phyloP scores from a whole-genome alignment of 2,329 filamentous ascomycete genomes.

The Bipolaris cookei region DNA sequence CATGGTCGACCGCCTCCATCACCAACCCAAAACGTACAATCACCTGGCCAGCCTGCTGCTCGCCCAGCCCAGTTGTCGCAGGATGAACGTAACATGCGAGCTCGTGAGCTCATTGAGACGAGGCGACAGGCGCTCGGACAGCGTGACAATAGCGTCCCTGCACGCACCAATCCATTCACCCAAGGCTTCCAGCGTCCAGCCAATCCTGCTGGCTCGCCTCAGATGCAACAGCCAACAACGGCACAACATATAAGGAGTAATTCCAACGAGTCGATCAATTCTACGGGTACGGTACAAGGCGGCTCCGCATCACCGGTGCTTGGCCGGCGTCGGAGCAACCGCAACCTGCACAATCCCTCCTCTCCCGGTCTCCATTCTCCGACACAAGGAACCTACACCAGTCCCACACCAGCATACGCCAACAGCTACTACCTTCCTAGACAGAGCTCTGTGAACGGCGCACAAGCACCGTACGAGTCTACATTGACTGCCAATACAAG shows the following conservation, averaged over 20 bases:
- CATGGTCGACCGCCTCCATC: conserved; percentile 42
- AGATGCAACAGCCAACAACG: conserved; percentile 18
- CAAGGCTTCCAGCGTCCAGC: conserved; percentile 39
- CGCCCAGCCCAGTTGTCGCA: conserved; percentile 39
- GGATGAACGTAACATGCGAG: conserved; percentile 44
- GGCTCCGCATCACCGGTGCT: conserved; percentile 39
- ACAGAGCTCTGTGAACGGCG: conserved; percentile 30
- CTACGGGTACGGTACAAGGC: conserved; percentile 37
- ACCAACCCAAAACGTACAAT: conserved; percentile 25
- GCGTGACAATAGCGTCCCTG: conserved; percentile 31
- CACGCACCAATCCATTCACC: conserved; percentile 47
- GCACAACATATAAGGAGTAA: conserved; percentile 39
- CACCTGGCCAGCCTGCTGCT: conserved; percentile 25
- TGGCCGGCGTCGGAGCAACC: conserved; percentile 45
- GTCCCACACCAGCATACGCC: conserved; percentile 34
- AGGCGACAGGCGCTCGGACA: conserved; percentile 43
- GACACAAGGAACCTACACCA: conserved; percentile 31
- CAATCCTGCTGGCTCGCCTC: conserved; percentile 27
- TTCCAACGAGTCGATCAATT: conserved; percentile 45
- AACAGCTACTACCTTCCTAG: conserved; percentile 41
- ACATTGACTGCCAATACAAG: conserved; percentile 34
- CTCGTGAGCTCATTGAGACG: conserved; percentile 47
- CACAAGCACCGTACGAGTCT: conserved; percentile 34
- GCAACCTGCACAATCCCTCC: conserved; percentile 38
- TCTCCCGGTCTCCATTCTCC: conserved; percentile 33